Base-by-base conservation (phyloP, 768 basidiomycete genomes). In the Amanita fuliginea region DNA sequence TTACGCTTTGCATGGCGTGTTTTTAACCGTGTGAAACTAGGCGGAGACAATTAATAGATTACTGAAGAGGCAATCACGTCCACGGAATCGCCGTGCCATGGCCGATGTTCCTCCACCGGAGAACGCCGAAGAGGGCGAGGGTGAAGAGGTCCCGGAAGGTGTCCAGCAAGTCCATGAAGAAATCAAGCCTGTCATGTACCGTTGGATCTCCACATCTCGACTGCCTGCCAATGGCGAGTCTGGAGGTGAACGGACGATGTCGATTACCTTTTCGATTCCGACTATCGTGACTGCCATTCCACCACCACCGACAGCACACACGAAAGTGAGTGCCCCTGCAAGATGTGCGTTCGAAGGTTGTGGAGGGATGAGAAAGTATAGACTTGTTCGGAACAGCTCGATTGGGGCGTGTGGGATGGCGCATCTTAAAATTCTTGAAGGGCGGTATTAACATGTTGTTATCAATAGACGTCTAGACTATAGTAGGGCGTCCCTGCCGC, bases 11-110 rank as follows among this genome's bases (percentile, higher is more conserved):
- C n/a, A 11, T 22, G 39, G 41, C 34, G 21, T n/a, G n/a, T 41
- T 30, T 22, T 41, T 30, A 16, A 22, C 18, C 10, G 2, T 10
- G 40, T 14, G 40, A 47, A 32, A 24, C 2, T 56, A 90, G 86
- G 80, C 80, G 19, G 90, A 92, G 58, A 92, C 90, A 0, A 92
- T 93, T 62, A 91, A 91, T 57, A 82, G 90, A 22, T 73, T 93
- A 11, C 75, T 93, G 45, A 89, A 89, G 62, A 92, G 91, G 63
- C 87, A 88, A 59, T 80, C 82, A 14, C 76, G 82, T 8, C 73
- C 83, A 2, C 75, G 77, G 39, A 76, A 72, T 44, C 83, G 77
- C 55, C 77, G 80, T 9, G 74, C 69, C n/a, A 71, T 72, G 13
- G 75, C 73, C 1, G 63, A 49, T 57, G 59, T 3, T 64, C 63